Evolutionary conservation across 768 basidiomycete species (phyloP).

Genomic region (Rhodosporidiobolus odoratus): DNA sequence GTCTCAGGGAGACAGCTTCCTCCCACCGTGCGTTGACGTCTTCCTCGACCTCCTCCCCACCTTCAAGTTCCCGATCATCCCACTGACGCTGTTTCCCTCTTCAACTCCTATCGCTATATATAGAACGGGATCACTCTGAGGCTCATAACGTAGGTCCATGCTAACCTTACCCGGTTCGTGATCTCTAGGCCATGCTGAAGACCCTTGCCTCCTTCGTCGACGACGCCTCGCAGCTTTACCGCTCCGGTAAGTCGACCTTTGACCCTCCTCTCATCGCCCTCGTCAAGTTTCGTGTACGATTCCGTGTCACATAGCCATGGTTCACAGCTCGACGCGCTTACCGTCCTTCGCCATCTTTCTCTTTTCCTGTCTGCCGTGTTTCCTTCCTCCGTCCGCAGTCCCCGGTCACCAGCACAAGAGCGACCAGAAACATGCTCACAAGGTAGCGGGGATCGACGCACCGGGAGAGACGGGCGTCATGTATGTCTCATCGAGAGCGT

Average conservation of each 20-base stretch:
- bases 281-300: background rate
- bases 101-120: background rate
- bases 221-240: background rate
- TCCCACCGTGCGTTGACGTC: no score
- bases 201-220: background rate
- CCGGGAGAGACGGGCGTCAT: constrained; percentile 52
- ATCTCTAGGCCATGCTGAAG: background rate
- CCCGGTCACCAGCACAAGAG: constrained; percentile 16
- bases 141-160: background rate
- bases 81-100: background rate
- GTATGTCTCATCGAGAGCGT: constrained; percentile 89
- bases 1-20: no score
- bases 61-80: background rate
- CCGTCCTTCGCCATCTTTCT: background rate
- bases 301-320: background rate
- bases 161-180: background rate
- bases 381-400: background rate
- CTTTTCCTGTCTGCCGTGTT: no score
- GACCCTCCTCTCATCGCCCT: background rate
- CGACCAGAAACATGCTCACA: background rate
- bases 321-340: background rate
- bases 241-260: background rate
- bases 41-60: no score
- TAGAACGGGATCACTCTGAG: background rate
- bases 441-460: constrained; percentile 11